These are phyloP conservation scores for Fremontodendron californicum DNA, from an alignment of 345 rosid genomes.

Conservation along the genomic window DNA sequence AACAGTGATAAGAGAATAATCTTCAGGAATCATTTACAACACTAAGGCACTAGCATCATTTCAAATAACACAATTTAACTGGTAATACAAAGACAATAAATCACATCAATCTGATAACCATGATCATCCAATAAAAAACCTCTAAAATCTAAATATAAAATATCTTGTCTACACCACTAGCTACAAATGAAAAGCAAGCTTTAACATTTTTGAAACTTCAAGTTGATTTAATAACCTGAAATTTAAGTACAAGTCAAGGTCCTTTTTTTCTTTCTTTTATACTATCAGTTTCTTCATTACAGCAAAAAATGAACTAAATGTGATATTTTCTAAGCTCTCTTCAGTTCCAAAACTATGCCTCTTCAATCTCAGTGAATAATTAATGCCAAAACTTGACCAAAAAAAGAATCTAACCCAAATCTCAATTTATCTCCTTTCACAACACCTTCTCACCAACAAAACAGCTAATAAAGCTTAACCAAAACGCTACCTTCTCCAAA, in stretches of 20 bases:
- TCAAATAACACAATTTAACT: not conserved
- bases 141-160: not conserved
- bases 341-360: not conserved
- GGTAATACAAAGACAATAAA: not conserved
- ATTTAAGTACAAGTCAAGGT: not conserved
- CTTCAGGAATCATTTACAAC: not conserved
- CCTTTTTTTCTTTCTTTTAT: not conserved
- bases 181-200: not conserved
- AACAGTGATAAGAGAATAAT: not conserved
- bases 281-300: not conserved
- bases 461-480: not conserved
- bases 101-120: not conserved
- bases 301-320: not conserved
- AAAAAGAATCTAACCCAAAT: not conserved
- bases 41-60: not conserved
- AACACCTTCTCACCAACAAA: not conserved
- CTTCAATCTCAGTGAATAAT: not conserved
- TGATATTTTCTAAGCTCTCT: not conserved
- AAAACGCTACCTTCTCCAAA: not conserved
- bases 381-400: not conserved
- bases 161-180: not conserved
- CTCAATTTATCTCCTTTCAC: not conserved
- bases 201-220: not conserved
- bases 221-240: not conserved
- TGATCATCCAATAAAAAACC: not conserved